Conservation (phyloP, 768 basidiomycete genomes). For the Multifurca ochricompacta region DNA sequence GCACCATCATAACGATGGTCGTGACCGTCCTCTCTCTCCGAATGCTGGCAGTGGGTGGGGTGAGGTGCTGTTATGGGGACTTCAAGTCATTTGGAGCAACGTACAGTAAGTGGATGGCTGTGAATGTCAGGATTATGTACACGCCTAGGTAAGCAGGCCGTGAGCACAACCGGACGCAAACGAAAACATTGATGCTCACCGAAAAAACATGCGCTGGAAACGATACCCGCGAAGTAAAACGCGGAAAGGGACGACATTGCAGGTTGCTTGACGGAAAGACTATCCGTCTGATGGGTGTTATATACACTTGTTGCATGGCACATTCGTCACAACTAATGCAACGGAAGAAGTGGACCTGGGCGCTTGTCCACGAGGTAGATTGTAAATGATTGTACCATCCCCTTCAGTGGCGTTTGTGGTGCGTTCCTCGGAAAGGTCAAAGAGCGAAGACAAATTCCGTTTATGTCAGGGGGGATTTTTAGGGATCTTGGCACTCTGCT, state of each 20-base stretch:
- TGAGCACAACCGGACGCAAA: neutral
- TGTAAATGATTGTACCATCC: neutral
- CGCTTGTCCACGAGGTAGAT: neutral
- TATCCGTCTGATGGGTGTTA: neutral
- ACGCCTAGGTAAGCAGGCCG: neutral
- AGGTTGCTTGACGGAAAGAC: neutral
- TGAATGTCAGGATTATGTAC: neutral
- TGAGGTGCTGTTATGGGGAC: neutral
- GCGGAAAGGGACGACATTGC: conserved; percentile 1
- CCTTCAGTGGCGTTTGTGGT: neutral
- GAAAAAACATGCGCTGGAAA: conserved; percentile 1
- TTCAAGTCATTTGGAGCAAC: neutral
- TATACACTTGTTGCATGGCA: neutral
- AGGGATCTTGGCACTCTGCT: neutral
- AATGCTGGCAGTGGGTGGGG: neutral
- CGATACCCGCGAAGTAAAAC: neutral
- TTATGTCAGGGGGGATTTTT: neutral
- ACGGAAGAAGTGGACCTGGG: neutral
- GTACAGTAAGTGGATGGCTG: conserved; percentile 11
- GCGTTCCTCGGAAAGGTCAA: too few species aligned
- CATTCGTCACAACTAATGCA: neutral
- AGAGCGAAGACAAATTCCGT: neutral
- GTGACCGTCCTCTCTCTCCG: conserved; percentile 5
- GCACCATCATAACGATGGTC: neutral
- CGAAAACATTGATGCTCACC: neutral